Base-by-base conservation (phyloP, 176 grass and related monocot genomes). In the Triticum dicoccoides region DNA sequence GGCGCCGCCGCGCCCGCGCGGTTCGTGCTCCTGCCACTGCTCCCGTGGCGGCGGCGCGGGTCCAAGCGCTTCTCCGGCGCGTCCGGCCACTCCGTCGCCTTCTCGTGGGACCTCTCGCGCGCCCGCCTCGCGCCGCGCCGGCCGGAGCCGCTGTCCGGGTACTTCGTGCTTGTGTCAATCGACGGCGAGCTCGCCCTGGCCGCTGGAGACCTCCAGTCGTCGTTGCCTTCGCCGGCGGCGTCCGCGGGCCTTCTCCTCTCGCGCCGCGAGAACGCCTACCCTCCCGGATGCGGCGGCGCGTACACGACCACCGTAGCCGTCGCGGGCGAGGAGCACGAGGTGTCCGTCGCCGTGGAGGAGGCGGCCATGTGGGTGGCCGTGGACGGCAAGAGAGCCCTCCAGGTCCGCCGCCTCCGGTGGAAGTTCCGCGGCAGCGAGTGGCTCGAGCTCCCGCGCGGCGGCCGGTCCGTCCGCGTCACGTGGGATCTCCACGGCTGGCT, bases 401-500 rank as follows among this genome's bases (percentile, higher is more conserved):
- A 88, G 73, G 78, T 94, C n/a, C 93, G 90, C 20, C 88, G 88
- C 2, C 90, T 95, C 9, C 81, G 58, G 65, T 94, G 92, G 92
- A 91, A 92, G 88, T 95, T 95, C 52, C 93, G 93, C 27, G 93
- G 93, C 54, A 90, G 82, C 88, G 90, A 92, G 79, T 47, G 13
- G 54, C 90, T 92, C 4, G 93, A 92, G 77, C 83, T 87, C 61
- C 80, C 77, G 0, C 45, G 8, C 37, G 30, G 63, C 69, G 75
- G 88, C 73, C 24, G 25, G 1, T 2, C 44, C 34, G 62, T 88
- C 63, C 85, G 75, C 4, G 88, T 92, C 75, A 88, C 90, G 17
- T 95, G 93, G 93, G 93, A 95, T 80, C 90, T 95, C 69, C 90
- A 92, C 80, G 84, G 86, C 56, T 95, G 93, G 93, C 83, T 95